Conservation (phyloP, 495 filamentous ascomycete species). For the Chaetomium tenue region DNA sequence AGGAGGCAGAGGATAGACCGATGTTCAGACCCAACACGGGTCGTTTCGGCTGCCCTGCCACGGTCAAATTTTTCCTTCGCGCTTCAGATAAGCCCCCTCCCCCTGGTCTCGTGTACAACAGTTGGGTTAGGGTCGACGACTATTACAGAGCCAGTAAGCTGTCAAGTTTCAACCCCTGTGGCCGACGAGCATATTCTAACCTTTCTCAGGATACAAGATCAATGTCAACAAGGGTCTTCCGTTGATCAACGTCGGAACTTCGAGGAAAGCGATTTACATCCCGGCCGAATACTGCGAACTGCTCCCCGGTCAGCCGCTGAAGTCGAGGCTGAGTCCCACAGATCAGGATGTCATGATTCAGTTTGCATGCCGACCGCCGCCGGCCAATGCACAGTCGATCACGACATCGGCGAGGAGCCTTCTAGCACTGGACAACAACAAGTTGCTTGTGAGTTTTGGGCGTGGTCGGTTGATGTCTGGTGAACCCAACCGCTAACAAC, state of each 20-base stretch:
- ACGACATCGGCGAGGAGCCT: constrained; percentile 50
- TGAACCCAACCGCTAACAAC: constrained; percentile 19
- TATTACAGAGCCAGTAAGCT: constrained; percentile 39
- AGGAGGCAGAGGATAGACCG: neutral
- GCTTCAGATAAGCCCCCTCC: constrained; percentile 8
- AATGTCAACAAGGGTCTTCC: constrained; percentile 46
- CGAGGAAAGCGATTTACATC: constrained; percentile 58
- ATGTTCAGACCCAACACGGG: neutral
- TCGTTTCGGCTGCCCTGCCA: constrained; percentile 20
- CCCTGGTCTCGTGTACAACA: constrained; percentile 27
- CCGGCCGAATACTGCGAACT: constrained; percentile 66
- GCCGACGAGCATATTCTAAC: neutral
- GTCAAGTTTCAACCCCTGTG: neutral
- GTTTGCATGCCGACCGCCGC: constrained; percentile 66
- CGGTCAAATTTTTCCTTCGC: constrained; percentile 28
- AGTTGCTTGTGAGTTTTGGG: constrained; percentile 31
- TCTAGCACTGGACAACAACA: constrained; percentile 40
- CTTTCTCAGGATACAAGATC: constrained; percentile 36
- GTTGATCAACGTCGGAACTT: constrained; percentile 68
- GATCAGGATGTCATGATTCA: constrained; percentile 65
- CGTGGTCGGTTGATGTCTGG: neutral
- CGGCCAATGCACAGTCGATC: constrained; percentile 65
- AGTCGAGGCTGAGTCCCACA: constrained; percentile 50
- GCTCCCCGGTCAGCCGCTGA: constrained; percentile 62
- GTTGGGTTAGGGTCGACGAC: constrained; percentile 34